A percentile compares a stretch with the other conserved stretches of the same genome.
These are phyloP conservation scores for Russula griseocarnosa DNA, from an alignment of 768 basidiomycete species.

Conservation along the genomic window DNA sequence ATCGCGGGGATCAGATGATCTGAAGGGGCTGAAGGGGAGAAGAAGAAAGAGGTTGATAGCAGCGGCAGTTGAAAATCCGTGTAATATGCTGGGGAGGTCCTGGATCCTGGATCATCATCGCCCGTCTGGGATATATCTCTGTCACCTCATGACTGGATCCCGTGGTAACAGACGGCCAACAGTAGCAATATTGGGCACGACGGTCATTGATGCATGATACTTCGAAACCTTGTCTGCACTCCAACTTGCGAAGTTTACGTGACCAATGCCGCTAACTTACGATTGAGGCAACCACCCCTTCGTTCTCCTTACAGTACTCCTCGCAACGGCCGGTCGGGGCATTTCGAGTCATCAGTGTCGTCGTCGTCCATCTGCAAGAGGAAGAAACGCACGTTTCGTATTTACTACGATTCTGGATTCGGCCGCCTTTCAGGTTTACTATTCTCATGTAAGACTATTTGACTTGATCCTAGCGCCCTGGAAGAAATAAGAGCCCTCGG, in stretches of 20 bases:
- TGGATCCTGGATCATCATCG: conserved; percentile 5
- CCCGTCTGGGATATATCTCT: not conserved
- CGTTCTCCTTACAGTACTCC: not conserved
- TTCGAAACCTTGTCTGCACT: conserved; percentile 12
- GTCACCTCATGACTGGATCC: conserved; percentile 12
- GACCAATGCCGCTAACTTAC: not conserved
- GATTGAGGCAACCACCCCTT: not conserved
- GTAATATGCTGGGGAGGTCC: not conserved
- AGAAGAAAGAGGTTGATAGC: not conserved
- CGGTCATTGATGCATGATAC: not conserved
- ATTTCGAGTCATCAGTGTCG: not conserved
- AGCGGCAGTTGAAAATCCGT: conserved; percentile 4
- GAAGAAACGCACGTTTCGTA: not conserved
- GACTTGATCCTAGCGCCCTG: not conserved
- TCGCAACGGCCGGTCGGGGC: conserved; percentile 1
- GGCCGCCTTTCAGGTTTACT: conserved; percentile 16
- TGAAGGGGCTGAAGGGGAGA: not conserved
- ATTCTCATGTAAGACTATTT: not conserved
- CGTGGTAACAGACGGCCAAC: conserved; percentile 11
- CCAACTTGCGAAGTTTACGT: conserved; percentile 2
- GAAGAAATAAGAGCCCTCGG: not conserved
- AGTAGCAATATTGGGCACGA: conserved; percentile 6
- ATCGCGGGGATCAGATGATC: conserved; percentile 8
- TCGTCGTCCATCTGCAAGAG: conserved; percentile 2
- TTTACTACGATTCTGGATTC: conserved; percentile 9